Conservation (phyloP, 1,139 yeast species). For the Candida neerlandica region DNA sequence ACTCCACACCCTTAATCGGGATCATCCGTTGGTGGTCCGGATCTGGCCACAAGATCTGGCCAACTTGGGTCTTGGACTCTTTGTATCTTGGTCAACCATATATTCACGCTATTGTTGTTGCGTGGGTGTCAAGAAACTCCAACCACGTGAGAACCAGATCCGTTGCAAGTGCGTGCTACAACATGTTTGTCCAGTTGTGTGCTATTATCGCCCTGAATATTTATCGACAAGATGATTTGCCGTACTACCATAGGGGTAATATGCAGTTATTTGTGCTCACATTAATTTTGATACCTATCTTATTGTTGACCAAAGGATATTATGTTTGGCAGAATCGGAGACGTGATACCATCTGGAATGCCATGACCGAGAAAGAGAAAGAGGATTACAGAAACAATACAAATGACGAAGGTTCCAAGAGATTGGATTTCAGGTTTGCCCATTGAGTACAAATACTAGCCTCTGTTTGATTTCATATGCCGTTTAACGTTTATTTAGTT, state of each 20-base stretch:
- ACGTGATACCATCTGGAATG: conserved; percentile 49
- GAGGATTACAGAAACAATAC: conserved; percentile 44
- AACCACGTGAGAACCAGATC: conserved; percentile 62
- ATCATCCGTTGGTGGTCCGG: conserved; percentile 55
- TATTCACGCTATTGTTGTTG: conserved; percentile 54
- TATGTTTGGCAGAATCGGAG: conserved; percentile 49
- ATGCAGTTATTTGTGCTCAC: conserved; percentile 22
- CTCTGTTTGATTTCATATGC: too few species aligned
- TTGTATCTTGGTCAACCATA: conserved; percentile 53
- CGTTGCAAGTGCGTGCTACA: conserved; percentile 57
- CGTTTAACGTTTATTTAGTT: too few species aligned
- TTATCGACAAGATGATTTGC: conserved; percentile 59
- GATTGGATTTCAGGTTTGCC: conserved; percentile 53
- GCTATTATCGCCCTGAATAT: conserved; percentile 54
- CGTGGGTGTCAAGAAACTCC: conserved; percentile 64
- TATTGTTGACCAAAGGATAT: conserved; percentile 33
- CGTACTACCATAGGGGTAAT: conserved; percentile 60
- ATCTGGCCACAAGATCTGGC: conserved; percentile 49
- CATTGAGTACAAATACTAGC: conserved; percentile 13
- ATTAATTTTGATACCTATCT: conserved; percentile 21
- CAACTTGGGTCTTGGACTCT: conserved; percentile 52
- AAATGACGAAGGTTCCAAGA: conserved; percentile 53
- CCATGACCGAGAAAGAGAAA: conserved; percentile 50
- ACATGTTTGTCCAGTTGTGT: conserved; percentile 62
- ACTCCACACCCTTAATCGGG: conserved; percentile 39